Conservation (phyloP, 768 basidiomycete species). For the Chalciporus pseudorubinellus region DNA sequence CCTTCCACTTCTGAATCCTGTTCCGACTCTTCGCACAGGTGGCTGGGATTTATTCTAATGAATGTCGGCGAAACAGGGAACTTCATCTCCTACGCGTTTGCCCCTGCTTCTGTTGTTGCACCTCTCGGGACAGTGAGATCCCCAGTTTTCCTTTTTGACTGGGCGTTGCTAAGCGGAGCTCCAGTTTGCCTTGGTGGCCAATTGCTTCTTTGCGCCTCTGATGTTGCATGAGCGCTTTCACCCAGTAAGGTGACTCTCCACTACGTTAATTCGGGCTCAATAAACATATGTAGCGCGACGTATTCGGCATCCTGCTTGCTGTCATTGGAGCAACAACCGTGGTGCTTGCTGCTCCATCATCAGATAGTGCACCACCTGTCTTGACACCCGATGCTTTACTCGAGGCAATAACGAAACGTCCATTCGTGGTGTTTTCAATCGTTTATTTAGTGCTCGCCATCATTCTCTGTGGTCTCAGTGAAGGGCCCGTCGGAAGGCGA, state of each 20-base stretch:
- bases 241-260: constrained; percentile 45
- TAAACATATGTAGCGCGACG: constrained; percentile 53
- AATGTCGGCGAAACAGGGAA: constrained; percentile 89
- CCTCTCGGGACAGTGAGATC: constrained; percentile 86
- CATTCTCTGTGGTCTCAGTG: constrained; percentile 64
- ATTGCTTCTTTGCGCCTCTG: constrained; percentile 89
- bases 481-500: constrained; percentile 55
- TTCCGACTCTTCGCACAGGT: constrained; percentile 49
- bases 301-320: constrained; percentile 76
- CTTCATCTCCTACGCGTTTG: constrained; percentile 87
- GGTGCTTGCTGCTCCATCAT: constrained; percentile 76
- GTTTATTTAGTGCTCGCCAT: constrained; percentile 57
- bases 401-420: constrained; percentile 61
- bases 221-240: constrained; percentile 83
- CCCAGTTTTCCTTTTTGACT: constrained; percentile 3
- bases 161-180: background rate
- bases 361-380: constrained; percentile 51
- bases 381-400: constrained; percentile 68
- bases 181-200: constrained; percentile 90
- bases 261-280: constrained; percentile 12
- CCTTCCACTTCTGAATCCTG: background rate
- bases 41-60: constrained; percentile 86
- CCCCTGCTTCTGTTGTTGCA: constrained; percentile 90
- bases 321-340: constrained; percentile 90
- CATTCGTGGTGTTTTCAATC: constrained; percentile 75